phyloP scores from a whole-genome alignment of 805 yeast genomes.

The Komagataella kurtzmanii region DNA sequence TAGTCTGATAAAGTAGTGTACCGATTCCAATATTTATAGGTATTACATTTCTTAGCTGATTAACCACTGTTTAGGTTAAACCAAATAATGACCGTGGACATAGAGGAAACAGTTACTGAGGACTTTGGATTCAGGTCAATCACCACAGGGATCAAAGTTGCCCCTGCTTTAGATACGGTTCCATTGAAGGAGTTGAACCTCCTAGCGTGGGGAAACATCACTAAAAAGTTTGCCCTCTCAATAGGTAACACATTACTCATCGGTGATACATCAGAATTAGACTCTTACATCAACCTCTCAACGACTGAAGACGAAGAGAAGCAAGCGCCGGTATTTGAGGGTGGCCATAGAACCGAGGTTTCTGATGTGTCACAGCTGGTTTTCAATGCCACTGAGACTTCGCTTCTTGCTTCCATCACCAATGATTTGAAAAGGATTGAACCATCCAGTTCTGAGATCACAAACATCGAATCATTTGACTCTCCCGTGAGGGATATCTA shows the following conservation, averaged over 20 bases:
- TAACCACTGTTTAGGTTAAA: not conserved
- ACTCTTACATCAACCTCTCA: not conserved
- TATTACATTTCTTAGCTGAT: not conserved
- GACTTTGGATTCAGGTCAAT: slow-evolving; percentile 30
- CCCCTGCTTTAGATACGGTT: slow-evolving; percentile 19
- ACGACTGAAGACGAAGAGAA: not conserved
- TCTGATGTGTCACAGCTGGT: not conserved
- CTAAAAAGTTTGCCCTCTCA: slow-evolving; percentile 23
- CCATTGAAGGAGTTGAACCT: slow-evolving; percentile 22
- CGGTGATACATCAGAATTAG: slow-evolving; percentile 19
- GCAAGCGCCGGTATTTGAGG: not conserved
- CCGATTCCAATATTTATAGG: not conserved
- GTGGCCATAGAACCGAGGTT: not conserved
- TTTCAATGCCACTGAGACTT: not conserved
- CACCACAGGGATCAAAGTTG: slow-evolving; percentile 19
- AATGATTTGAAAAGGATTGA: not conserved
- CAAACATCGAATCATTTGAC: not conserved
- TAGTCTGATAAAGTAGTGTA: not conserved
- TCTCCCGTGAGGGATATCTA: not conserved
- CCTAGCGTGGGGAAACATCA: slow-evolving; percentile 21
- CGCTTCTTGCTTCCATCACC: not conserved
- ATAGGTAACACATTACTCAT: slow-evolving; percentile 20
- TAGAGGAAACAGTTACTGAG: slow-evolving; percentile 12
- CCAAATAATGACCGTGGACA: not conserved
- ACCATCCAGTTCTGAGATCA: not conserved